Evolutionary conservation across 805 yeast species (phyloP), one percentile per base, ranked within the genome.

Genomic region (Candida orba): DNA sequence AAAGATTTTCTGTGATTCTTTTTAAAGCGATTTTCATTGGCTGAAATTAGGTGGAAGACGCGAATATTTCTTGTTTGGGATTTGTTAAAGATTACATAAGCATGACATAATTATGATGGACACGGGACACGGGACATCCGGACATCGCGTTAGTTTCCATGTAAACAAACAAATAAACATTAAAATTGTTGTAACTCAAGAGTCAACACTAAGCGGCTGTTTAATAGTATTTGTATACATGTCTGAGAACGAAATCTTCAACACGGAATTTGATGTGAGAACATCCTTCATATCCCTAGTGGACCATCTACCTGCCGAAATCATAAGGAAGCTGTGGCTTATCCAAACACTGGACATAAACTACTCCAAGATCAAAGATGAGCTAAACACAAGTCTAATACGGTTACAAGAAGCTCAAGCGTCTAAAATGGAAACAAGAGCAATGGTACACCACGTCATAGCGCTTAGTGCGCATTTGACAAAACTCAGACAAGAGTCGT

Each of bases 251-350:
- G 6, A 14, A 8, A n/a, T 36, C n/a, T 47, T 29, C 42, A 50
- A 42, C 46, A 31, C 52, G 3, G 54, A 56, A 0, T 47, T 53
- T 14, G 73, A 68, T 41, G 64, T 65, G n/a, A 54, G 73, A 36
- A 62, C 66, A 34, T 56, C 63, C 14, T 67, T 67, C 44, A 58
- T 68, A 3, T 58, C 64, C 24, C 53, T 65, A 1, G 57, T 68
- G 41, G 75, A 70, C 45, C 73, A 69, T 47, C 56, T 69, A 14
- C 73, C 73, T 0, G 63, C 71, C 22, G 73, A 69, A 37, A 50
- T 69, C n/a, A 63, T 68, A 12, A 54, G 74, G 20, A 60, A 68
- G 32, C 49, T 68, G 15, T 68, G 74, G 72, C 50, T 64, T 13
- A 53, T 68, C 7, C 72, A 69, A 43, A 55, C 67, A 1, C 47